Conservation (phyloP, 108 stramenopile species). For the Poteriospumella lacustris region DNA sequence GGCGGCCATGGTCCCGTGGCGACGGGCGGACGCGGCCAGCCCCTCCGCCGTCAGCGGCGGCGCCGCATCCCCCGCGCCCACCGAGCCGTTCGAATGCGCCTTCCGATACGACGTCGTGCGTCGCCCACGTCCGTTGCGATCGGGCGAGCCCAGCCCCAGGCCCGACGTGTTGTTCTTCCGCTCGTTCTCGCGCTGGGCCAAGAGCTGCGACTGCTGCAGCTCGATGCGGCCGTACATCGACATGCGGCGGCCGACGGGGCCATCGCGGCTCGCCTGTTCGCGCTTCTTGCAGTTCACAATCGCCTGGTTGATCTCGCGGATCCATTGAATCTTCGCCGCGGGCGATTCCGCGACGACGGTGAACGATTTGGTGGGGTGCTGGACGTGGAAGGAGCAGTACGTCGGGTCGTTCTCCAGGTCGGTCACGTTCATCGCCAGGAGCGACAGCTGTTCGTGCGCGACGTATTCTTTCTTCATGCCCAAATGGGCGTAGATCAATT, state of each 20-base stretch:
- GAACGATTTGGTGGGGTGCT: slow-evolving; percentile 84
- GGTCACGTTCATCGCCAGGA: slow-evolving; percentile 73
- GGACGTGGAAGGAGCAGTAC: slow-evolving; percentile 67
- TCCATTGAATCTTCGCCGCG: slow-evolving; percentile 58
- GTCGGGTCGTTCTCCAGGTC: slow-evolving; percentile 57
- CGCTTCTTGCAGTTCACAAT: slow-evolving; percentile 42
- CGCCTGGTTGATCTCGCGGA: slow-evolving; percentile 52
- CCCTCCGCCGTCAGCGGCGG: no score
- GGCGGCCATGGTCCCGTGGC: no score
- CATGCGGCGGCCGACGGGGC: background rate
- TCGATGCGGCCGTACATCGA: slow-evolving; percentile 13
- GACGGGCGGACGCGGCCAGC: no score
- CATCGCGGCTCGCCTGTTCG: background rate
- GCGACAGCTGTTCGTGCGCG: slow-evolving; percentile 76
- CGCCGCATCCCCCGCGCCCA: no score
- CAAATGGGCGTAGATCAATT: slow-evolving; percentile 63
- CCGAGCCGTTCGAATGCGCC: no score
- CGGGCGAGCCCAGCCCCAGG: no score
- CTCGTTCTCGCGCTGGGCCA: no score
- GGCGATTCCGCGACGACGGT: slow-evolving; percentile 58
- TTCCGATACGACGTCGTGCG: no score
- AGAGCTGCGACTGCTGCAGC: background rate
- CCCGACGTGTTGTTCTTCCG: no score
- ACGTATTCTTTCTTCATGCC: slow-evolving; percentile 43
- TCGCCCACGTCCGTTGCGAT: no score